Conservation (phyloP, 345 rosid species). For the Cochlearia excelsa region DNA sequence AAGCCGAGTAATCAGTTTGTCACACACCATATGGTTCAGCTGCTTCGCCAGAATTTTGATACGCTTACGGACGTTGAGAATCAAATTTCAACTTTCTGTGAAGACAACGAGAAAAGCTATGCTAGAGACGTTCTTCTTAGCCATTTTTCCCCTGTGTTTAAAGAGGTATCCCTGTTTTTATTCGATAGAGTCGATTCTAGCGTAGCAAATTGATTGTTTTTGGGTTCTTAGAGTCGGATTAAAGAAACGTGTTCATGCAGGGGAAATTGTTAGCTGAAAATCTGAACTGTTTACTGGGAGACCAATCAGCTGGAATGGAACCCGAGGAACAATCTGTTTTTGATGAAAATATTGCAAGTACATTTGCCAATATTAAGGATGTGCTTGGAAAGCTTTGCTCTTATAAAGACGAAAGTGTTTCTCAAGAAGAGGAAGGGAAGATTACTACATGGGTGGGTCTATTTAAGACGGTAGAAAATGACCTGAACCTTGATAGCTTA, state of each 20-base stretch:
- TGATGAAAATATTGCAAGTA: slow-evolving; percentile 39
- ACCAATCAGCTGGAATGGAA: slow-evolving; percentile 28
- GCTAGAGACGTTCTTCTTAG: slow-evolving; percentile 46
- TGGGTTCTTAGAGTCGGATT: slow-evolving; percentile 19
- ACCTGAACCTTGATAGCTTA: slow-evolving; percentile 48
- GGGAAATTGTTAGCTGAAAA: slow-evolving; percentile 55
- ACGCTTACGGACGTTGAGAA: slow-evolving; percentile 60
- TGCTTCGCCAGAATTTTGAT: slow-evolving; percentile 55
- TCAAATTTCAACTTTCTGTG: slow-evolving; percentile 41
- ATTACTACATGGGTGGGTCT: slow-evolving; percentile 66
- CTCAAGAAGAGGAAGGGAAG: slow-evolving; percentile 43
- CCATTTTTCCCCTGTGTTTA: slow-evolving; percentile 47
- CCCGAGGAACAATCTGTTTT: slow-evolving; percentile 40
- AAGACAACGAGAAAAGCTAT: slow-evolving; percentile 45
- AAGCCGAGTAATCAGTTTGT: slow-evolving; percentile 44
- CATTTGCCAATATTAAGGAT: slow-evolving; percentile 41
- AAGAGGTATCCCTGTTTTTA: slow-evolving; percentile 50
- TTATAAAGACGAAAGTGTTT: slow-evolving; percentile 29
- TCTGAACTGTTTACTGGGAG: slow-evolving; percentile 36
- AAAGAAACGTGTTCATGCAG: slow-evolving; percentile 38
- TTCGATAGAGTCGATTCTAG: slow-evolving; percentile 13
- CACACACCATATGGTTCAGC: slow-evolving; percentile 45
- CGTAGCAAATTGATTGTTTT: slow-evolving; percentile 11
- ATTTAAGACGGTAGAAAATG: slow-evolving; percentile 46
- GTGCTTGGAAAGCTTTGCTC: slow-evolving; percentile 47